Base-by-base conservation (phyloP, 345 rosid genomes). In the Moricandia moricandioides region DNA sequence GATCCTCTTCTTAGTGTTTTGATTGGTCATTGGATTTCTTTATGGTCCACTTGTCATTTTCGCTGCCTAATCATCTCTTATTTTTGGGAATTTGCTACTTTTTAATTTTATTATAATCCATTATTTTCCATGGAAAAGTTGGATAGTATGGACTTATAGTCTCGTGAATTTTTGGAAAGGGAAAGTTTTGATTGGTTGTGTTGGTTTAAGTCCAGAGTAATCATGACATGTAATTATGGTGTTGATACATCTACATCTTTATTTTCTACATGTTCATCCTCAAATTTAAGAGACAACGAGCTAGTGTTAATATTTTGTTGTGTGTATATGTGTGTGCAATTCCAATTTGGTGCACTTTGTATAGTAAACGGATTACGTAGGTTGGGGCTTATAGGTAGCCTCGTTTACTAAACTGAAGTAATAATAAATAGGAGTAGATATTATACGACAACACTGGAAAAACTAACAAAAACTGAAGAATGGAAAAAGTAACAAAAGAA, bases 1-100 rank as follows among this genome's bases (percentile, higher is more conserved):
- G 62, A 92, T 92, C 98, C 76, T 65, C 24, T 65, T 34, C 29
- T 61, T 1, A 26, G 81, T 17, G 56, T 60, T 84, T 60, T 68
- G 5, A 91, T 87, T 93, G 96, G 96, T 24, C 67, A 74, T 17
- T 68, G 85, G 90, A 88, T 88, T 85, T 88, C 87, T 43, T 0
- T 81, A 73, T 66, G 77, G 73, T 68, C 81, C 73, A 77, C 67
- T 3, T 45, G 76, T 77, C 67, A 7, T 33, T 77, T 57, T 64
- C 62, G 3, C 7, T 43, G 61, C 76, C 43, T 21, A 21, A 27
- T 55, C 52, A 75, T 70, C 21, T 10, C 5, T 58, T 12, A 16
- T 12, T 68, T 6, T 62, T 69, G 52, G 63, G 56, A 52, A 17
- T 37, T 70, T 29, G 16, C 29, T 8, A 60, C 26, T 16, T 58